A percentile compares a stretch with the other conserved stretches of the same genome.
Evolutionary conservation across 2,329 filamentous ascomycete genomes (phyloP).

Genomic region (Microdochium trichocladiopsis): DNA sequence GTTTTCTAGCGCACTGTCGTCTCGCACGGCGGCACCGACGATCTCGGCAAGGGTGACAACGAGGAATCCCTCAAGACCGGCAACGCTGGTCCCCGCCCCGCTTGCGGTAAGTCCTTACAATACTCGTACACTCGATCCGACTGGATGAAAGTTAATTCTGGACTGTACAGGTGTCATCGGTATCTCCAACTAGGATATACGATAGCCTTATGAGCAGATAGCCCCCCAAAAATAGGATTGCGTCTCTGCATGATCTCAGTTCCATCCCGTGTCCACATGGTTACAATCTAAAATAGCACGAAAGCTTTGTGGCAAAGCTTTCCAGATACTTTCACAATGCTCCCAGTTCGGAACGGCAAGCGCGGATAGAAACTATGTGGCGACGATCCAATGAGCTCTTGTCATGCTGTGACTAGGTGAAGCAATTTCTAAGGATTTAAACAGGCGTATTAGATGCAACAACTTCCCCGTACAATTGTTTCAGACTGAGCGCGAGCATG

Average conservation of each 20-base stretch:
- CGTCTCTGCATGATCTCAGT: neutral
- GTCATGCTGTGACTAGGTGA: too few relatives aligned
- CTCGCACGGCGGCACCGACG: conserved; percentile 90
- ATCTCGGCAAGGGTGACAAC: conserved; percentile 86
- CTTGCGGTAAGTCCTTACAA: conserved; percentile 65
- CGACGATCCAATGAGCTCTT: too few relatives aligned
- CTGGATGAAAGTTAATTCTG: conserved; percentile 1
- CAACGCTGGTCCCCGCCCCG: conserved; percentile 87
- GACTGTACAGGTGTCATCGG: conserved; percentile 67
- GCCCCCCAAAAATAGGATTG: neutral
- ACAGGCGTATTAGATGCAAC: too few relatives aligned
- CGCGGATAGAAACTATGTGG: too few relatives aligned
- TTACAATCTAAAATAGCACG: too few relatives aligned
- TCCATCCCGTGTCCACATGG: too few relatives aligned
- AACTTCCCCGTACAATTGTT: too few relatives aligned
- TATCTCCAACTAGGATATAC: conserved; percentile 60
- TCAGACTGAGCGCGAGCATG: too few relatives aligned
- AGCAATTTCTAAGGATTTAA: too few relatives aligned
- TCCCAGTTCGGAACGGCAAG: too few relatives aligned
- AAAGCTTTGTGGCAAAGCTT: too few relatives aligned
- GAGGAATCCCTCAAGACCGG: conserved; percentile 98
- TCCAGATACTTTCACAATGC: too few relatives aligned
- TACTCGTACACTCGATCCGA: neutral
- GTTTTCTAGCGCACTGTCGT: conserved; percentile 76
- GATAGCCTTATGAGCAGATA: neutral